Percentiles rank a stretch among this genome's conserved stretches.
Evolutionary conservation across 2,329 filamentous ascomycete genomes (phyloP).

Genomic region (Colletotrichum caudatum): DNA sequence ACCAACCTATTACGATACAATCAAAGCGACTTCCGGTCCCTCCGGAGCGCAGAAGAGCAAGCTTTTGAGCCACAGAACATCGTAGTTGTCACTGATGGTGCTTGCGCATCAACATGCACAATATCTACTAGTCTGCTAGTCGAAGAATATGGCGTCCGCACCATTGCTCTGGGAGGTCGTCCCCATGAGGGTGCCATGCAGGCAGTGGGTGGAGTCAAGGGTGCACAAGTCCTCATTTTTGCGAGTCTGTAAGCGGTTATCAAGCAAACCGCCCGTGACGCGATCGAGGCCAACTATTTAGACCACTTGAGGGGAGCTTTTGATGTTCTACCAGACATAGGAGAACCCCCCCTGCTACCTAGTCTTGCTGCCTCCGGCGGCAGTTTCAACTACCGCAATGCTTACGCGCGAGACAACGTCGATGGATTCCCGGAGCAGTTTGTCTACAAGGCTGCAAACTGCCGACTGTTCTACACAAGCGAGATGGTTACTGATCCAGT

Average conservation of each 20-base stretch:
- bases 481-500: constrained; percentile 61
- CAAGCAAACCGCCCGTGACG: constrained; percentile 4
- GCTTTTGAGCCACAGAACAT: constrained; percentile 55
- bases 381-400: constrained; percentile 58
- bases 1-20: constrained; percentile 32
- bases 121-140: constrained; percentile 68
- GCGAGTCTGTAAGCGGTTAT: constrained; percentile 42
- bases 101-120: constrained; percentile 71
- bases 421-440: constrained; percentile 65
- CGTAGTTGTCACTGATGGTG: constrained; percentile 64
- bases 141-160: constrained; percentile 63
- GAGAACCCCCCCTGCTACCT: constrained; percentile 30
- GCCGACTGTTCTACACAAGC: constrained; percentile 66
- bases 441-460: constrained; percentile 67
- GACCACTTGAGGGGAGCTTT: background rate
- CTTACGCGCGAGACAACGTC: constrained; percentile 43
- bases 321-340: constrained; percentile 21
- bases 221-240: constrained; percentile 55
- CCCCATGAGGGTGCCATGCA: constrained; percentile 65
- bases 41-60: constrained; percentile 8
- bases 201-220: constrained; percentile 69
- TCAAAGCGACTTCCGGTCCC: constrained; percentile 1
- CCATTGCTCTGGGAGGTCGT: constrained; percentile 69
- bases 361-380: constrained; percentile 57
- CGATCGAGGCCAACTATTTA: constrained; percentile 29